A percentile compares a stretch with the other conserved stretches of the same genome.
Conservation (phyloP, 139 green algal genomes). For the Ettlia oleoabundans region DNA sequence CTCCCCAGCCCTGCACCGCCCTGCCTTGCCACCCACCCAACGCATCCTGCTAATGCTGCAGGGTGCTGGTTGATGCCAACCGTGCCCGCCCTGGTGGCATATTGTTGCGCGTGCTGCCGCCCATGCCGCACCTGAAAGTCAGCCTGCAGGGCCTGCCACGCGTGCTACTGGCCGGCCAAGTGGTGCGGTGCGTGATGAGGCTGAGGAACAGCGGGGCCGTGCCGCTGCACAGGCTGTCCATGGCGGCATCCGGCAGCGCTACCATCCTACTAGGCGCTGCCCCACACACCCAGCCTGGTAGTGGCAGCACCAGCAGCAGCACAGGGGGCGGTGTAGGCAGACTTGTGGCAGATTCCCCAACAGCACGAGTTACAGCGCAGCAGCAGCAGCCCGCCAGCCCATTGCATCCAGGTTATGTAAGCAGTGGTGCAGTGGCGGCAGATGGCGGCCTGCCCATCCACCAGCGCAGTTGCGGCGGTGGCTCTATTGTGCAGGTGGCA, state of each 20-base stretch:
- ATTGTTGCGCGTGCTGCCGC: constrained; percentile 59
- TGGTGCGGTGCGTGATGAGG: constrained; percentile 36
- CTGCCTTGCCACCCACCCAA: too few relatives aligned
- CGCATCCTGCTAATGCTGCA: not conserved
- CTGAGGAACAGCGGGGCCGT: constrained; percentile 52
- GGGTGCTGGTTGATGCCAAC: constrained; percentile 8
- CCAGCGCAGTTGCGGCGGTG: too few relatives aligned
- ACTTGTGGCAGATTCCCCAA: too few relatives aligned
- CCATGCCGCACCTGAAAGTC: constrained; percentile 72
- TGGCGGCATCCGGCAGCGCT: not conserved
- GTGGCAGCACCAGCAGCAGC: not conserved
- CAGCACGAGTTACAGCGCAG: too few relatives aligned
- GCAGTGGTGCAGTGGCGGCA: too few relatives aligned
- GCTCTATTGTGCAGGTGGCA: too few relatives aligned
- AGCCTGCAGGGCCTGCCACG: constrained; percentile 32
- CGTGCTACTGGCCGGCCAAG: constrained; percentile 51
- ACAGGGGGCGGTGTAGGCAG: too few relatives aligned
- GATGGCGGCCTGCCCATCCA: too few relatives aligned
- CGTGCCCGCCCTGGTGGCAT: constrained; percentile 51
- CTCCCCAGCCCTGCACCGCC: too few relatives aligned
- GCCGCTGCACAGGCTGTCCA: constrained; percentile 40
- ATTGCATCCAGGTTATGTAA: too few relatives aligned
- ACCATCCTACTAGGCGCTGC: not conserved
- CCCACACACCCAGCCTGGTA: not conserved
- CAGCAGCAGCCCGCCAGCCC: too few relatives aligned